Evolutionary conservation across 257 asterid species (phyloP).

Genomic region (Ehretia macrophylla): DNA sequence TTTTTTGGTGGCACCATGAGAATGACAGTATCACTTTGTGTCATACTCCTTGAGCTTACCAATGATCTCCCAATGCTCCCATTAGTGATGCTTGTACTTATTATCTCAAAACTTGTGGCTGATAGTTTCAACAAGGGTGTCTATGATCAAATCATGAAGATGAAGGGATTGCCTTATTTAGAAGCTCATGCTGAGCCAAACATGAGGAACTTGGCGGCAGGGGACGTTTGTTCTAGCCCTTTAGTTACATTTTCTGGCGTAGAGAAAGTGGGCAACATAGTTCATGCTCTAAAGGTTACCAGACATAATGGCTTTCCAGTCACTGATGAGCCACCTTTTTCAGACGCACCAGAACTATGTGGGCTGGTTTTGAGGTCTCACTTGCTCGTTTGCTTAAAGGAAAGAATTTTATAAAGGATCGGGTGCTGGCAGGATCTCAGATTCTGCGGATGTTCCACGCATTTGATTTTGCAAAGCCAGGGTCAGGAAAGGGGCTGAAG

Average conservation of each 20-base stretch:
- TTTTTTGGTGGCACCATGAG: conserved; percentile 99
- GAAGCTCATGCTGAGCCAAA: conserved; percentile 94
- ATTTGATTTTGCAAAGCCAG: conserved; percentile 83
- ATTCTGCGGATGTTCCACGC: conserved; percentile 48
- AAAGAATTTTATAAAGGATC: conserved; percentile 57
- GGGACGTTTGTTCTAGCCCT: conserved; percentile 87
- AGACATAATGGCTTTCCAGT: conserved; percentile 92
- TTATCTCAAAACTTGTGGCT: conserved; percentile 83
- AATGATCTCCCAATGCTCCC: conserved; percentile 85
- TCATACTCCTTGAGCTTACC: conserved; percentile 84
- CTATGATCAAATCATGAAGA: conserved; percentile 81
- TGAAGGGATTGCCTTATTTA: conserved; percentile 92
- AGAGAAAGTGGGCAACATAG: conserved; percentile 70
- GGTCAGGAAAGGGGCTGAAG: conserved; percentile 82
- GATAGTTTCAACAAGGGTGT: conserved; percentile 81
- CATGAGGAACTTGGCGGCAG: conserved; percentile 82
- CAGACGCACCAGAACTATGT: conserved; percentile 69
- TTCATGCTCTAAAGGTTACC: conserved; percentile 55
- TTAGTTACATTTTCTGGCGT: conserved; percentile 63
- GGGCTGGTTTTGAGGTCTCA: conserved; percentile 88
- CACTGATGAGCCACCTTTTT: conserved; percentile 77
- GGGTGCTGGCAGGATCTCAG: conserved; percentile 36
- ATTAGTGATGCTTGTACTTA: conserved; percentile 80
- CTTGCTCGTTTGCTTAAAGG: conserved; percentile 64
- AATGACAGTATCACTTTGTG: conserved; percentile 93